Percentiles rank a stretch among this genome's conserved stretches.
Evolutionary conservation across 1,284 basidiomycete genomes (phyloP).

Genomic region (Cryptococcus sp.): DNA sequence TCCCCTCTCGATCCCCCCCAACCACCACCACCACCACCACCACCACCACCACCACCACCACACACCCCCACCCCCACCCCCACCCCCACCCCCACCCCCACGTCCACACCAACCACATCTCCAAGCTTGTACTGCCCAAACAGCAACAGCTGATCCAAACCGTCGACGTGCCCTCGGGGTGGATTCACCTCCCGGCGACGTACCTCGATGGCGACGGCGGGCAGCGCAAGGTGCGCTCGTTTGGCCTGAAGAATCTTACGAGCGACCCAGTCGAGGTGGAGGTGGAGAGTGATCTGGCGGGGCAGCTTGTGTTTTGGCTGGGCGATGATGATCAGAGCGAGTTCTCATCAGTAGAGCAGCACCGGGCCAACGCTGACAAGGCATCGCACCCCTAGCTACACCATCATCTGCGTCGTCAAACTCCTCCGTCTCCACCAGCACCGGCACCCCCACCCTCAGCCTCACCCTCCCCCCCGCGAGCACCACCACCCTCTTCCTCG

Average conservation of each 20-base stretch:
- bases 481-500: conserved; percentile 29
- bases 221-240: conserved; percentile 33
- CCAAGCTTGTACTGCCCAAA: conserved; percentile 10
- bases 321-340: conserved; percentile 36
- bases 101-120: neutral
- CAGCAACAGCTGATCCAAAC: conserved; percentile 29
- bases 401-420: conserved; percentile 30
- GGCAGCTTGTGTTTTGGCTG: conserved; percentile 39
- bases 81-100: conserved; percentile 5
- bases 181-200: conserved; percentile 47
- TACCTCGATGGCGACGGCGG: conserved; percentile 36
- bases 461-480: conserved; percentile 24
- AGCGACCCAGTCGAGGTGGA: conserved; percentile 25
- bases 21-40: neutral
- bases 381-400: conserved; percentile 5
- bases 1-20: neutral
- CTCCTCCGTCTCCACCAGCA: conserved; percentile 25
- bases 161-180: conserved; percentile 43
- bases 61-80: conserved; percentile 2
- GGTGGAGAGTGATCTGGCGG: conserved; percentile 37
- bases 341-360: neutral
- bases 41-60: conserved; percentile 7
- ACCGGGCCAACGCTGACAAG: neutral
- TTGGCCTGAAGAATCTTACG: conserved; percentile 38
- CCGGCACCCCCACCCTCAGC: conserved; percentile 21